Conservation (phyloP, 805 yeast genomes). For the Jamesozyma gamospora region DNA sequence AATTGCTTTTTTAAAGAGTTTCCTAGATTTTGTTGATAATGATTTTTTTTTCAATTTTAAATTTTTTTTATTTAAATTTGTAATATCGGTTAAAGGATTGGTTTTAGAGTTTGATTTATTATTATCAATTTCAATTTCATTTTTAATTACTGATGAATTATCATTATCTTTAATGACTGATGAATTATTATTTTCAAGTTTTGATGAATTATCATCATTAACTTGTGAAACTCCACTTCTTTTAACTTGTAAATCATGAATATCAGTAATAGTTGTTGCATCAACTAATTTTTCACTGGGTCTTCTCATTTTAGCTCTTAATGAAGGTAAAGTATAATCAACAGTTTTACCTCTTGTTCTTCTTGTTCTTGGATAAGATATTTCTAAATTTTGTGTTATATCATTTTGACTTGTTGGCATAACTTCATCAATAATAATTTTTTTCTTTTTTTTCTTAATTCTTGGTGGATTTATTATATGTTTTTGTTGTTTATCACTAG, state of each 20-base stretch:
- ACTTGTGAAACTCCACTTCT: neutral
- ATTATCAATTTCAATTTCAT: neutral
- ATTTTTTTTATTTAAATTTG: neutral
- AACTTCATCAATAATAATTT: constrained; percentile 29
- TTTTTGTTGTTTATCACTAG: constrained; percentile 6
- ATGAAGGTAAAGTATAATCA: constrained; percentile 58
- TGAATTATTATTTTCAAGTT: neutral
- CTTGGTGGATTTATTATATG: constrained; percentile 27
- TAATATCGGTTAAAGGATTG: neutral
- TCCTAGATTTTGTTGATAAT: constrained; percentile 7
- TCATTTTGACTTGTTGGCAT: constrained; percentile 29
- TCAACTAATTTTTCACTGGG: constrained; percentile 49
- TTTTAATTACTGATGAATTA: neutral
- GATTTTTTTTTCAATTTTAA: neutral
- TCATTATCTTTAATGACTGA: neutral
- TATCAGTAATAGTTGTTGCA: constrained; percentile 39
- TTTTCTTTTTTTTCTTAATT: constrained; percentile 18
- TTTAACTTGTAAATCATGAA: constrained; percentile 29
- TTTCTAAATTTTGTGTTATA: constrained; percentile 11
- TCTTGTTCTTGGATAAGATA: constrained; percentile 27
- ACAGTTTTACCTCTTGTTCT: constrained; percentile 48
- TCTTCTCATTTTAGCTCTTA: constrained; percentile 60
- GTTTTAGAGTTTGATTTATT: neutral
- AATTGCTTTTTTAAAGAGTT: constrained; percentile 24
- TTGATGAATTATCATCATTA: constrained; percentile 6